These are phyloP conservation scores for Penicillium manginii DNA, from an alignment of 495 filamentous ascomycete genomes.

Conservation along the genomic window DNA sequence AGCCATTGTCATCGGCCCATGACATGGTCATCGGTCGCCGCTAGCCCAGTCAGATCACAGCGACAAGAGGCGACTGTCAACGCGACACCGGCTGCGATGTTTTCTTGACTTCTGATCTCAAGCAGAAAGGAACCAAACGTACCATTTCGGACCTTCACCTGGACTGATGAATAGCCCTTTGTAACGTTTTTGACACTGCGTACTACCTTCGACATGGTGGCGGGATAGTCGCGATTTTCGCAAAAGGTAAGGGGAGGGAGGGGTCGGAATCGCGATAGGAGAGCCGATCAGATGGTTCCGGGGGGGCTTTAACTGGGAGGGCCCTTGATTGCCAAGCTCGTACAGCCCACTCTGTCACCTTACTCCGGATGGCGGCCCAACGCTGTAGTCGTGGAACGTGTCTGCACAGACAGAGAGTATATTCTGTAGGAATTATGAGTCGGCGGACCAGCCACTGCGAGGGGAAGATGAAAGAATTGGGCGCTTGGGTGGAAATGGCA, in stretches of 20 bases:
- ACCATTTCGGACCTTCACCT: constrained; percentile 99
- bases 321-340: constrained; percentile 22
- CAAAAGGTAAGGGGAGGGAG: constrained; percentile 3
- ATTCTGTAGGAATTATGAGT: constrained; percentile 8
- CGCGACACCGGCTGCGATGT: constrained; percentile 1
- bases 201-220: constrained; percentile 92
- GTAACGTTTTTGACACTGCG: constrained; percentile 99
- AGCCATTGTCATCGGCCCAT: background rate
- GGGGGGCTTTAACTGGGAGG: constrained; percentile 14
- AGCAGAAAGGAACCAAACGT: constrained; percentile 36
- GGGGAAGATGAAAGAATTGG: constrained; percentile 8
- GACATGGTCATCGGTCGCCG: background rate
- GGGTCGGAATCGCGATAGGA: constrained; percentile 10
- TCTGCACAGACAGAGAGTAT: constrained; percentile 13
- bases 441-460: constrained; percentile 11
- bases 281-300: constrained; percentile 17
- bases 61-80: constrained; percentile 13
- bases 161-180: constrained; percentile 95
- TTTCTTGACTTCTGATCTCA: background rate
- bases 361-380: constrained; percentile 24
- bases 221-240: constrained; percentile 24
- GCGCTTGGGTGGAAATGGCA: constrained; percentile 1
- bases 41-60: background rate
- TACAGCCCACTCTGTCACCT: constrained; percentile 27
- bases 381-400: constrained; percentile 11